Evolutionary conservation across 1,139 yeast genomes (phyloP).

Genomic region (Hyphopichia wangnamkhiaoensis): DNA sequence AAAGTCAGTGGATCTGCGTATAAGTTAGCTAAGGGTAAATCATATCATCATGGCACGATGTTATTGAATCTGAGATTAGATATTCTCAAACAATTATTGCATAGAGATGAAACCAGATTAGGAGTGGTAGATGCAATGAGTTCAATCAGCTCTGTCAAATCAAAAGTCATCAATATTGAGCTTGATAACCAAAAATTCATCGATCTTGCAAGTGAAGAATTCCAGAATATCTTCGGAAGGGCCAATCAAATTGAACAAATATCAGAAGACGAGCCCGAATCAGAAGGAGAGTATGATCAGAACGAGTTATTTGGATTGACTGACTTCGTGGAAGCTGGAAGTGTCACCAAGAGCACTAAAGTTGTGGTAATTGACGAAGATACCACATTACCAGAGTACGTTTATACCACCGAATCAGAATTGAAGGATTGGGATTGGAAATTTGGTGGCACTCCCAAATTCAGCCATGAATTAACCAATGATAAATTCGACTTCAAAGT

Average conservation of each 20-base stretch:
- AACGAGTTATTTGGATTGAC: constrained; percentile 38
- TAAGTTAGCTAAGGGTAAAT: constrained; percentile 77
- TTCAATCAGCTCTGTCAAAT: constrained; percentile 71
- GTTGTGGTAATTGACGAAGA: constrained; percentile 24
- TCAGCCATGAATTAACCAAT: constrained; percentile 46
- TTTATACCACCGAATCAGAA: constrained; percentile 42
- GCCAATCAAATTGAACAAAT: constrained; percentile 10
- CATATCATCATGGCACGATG: constrained; percentile 98
- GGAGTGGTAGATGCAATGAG: constrained; percentile 59
- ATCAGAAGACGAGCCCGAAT: constrained; percentile 11
- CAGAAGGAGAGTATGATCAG: constrained; percentile 22
- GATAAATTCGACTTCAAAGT: constrained; percentile 31
- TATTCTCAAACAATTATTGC: constrained; percentile 57
- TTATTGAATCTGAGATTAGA: constrained; percentile 65
- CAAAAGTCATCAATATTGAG: constrained; percentile 70
- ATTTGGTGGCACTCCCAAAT: constrained; percentile 70
- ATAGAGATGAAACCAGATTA: constrained; percentile 42
- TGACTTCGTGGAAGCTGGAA: constrained; percentile 27
- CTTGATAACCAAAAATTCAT: constrained; percentile 50
- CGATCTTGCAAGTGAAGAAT: constrained; percentile 46
- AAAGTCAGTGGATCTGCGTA: constrained; percentile 92
- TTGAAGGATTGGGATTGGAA: constrained; percentile 69
- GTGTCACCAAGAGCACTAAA: constrained; percentile 11
- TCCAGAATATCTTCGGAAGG: constrained; percentile 36
- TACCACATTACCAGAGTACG: constrained; percentile 46